These are phyloP conservation scores for Fremontodendron californicum DNA, from an alignment of 345 rosid genomes.

Conservation along the genomic window DNA sequence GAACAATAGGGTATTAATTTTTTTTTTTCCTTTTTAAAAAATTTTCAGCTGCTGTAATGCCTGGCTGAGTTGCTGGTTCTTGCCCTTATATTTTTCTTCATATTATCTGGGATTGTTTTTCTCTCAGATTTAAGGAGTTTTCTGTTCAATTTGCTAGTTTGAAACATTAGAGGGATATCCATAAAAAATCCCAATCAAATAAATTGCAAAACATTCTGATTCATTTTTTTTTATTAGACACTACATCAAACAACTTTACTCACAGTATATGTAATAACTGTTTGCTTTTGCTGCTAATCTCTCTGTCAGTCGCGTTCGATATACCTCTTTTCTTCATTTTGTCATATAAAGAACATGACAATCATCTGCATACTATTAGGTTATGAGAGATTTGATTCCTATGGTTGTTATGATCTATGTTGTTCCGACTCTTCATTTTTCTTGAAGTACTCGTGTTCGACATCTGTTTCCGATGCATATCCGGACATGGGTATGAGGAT, in stretches of 20 bases:
- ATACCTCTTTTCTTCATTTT: background rate
- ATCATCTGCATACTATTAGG: background rate
- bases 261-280: background rate
- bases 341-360: background rate
- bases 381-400: background rate
- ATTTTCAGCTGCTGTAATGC: slow-evolving; percentile 26
- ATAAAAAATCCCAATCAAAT: slow-evolving; percentile 35
- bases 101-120: slow-evolving; percentile 30
- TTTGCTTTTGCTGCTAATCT: slow-evolving; percentile 8
- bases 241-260: slow-evolving; percentile 9
- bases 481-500: too few relatives aligned
- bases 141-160: slow-evolving; percentile 39
- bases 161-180: slow-evolving; percentile 36
- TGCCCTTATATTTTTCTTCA: slow-evolving; percentile 24
- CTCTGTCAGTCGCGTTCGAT: background rate
- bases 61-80: slow-evolving; percentile 32
- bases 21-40: slow-evolving; percentile 11
- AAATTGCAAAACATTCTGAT: slow-evolving; percentile 33
- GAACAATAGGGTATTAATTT: slow-evolving; percentile 18
- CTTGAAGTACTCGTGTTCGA: too few relatives aligned
- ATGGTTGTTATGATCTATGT: background rate
- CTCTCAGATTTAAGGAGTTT: slow-evolving; percentile 42
- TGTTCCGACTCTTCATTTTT: too few relatives aligned
- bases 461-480: too few relatives aligned
- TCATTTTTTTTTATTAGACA: slow-evolving; percentile 29